Evolutionary conservation across 2,329 filamentous ascomycete species (phyloP).

Genomic region (Phialophora expanda): DNA sequence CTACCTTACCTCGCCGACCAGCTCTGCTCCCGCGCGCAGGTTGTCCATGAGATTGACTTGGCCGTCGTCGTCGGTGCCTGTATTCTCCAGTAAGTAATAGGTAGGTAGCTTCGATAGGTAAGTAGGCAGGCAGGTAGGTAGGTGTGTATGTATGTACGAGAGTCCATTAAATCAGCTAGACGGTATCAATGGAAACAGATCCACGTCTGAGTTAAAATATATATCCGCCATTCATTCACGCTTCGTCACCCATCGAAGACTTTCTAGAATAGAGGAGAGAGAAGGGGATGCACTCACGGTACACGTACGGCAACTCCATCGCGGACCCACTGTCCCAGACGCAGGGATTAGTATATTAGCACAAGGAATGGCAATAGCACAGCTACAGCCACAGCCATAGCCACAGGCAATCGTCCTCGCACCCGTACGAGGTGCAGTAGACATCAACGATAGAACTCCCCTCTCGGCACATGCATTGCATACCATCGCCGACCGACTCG

Average conservation of each 20-base stretch:
- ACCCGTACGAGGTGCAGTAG: no score
- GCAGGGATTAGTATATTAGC: background rate
- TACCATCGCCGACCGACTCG: no score
- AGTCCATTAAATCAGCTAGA: no score
- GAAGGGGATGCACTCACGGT: slow-evolving; percentile 42
- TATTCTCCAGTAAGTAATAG: background rate
- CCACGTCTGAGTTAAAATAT: background rate
- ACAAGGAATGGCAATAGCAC: background rate
- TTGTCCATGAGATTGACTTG: slow-evolving; percentile 63
- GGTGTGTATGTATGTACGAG: no score
- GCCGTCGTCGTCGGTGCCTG: slow-evolving; percentile 59
- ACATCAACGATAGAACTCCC: no score
- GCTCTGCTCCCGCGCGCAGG: slow-evolving; percentile 56
- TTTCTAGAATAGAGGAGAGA: background rate
- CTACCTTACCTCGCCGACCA: slow-evolving; percentile 56
- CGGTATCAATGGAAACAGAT: no score
- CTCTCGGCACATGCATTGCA: no score
- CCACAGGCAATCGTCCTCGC: background rate
- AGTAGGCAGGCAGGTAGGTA: background rate
- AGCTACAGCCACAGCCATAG: background rate
- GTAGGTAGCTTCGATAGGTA: background rate
- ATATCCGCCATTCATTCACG: background rate
- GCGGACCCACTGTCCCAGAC: slow-evolving; percentile 57
- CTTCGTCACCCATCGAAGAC: background rate
- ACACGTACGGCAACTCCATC: slow-evolving; percentile 64